A percentile compares a stretch with the other conserved stretches of the same genome.
Evolutionary conservation across 2,329 filamentous ascomycete species (phyloP).

Genomic region (Cercospora brassicicola): DNA sequence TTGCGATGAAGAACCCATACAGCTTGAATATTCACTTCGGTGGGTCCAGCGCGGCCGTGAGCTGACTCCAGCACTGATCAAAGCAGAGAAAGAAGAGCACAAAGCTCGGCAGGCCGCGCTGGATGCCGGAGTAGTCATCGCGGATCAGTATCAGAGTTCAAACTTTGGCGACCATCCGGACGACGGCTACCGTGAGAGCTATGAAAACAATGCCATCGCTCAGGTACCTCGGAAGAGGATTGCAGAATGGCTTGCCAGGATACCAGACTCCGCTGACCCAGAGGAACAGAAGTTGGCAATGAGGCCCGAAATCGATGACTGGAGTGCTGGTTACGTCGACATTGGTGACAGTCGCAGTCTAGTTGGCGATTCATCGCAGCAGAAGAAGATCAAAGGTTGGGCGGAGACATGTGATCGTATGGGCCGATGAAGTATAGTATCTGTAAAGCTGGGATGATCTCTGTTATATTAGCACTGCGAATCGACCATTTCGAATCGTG

Average conservation of each 20-base stretch:
- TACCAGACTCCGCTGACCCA: background rate
- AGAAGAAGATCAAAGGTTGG: background rate
- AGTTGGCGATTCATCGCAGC: background rate
- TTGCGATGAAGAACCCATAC: no score
- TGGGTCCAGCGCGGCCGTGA: background rate
- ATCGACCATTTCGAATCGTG: background rate
- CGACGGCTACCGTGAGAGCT: background rate
- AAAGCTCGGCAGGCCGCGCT: constrained; percentile 9
- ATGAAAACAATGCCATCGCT: background rate
- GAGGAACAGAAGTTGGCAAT: background rate
- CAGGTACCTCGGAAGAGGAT: background rate
- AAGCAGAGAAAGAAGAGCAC: constrained; percentile 18
- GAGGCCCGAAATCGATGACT: background rate
- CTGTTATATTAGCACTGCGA: background rate
- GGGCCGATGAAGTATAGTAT: background rate
- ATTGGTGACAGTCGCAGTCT: background rate
- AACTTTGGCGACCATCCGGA: background rate
- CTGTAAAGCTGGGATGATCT: background rate
- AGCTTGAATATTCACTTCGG: background rate
- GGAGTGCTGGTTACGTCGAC: background rate
- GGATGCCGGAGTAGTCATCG: constrained; percentile 7
- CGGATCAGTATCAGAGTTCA: background rate
- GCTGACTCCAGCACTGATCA: constrained; percentile 8
- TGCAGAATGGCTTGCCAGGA: background rate
- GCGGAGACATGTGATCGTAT: background rate